Percentiles rank a stretch among this genome's conserved stretches.
These are phyloP conservation scores for Coleophoma cylindrospora DNA, from an alignment of 2,329 filamentous ascomycete genomes.

Conservation along the genomic window DNA sequence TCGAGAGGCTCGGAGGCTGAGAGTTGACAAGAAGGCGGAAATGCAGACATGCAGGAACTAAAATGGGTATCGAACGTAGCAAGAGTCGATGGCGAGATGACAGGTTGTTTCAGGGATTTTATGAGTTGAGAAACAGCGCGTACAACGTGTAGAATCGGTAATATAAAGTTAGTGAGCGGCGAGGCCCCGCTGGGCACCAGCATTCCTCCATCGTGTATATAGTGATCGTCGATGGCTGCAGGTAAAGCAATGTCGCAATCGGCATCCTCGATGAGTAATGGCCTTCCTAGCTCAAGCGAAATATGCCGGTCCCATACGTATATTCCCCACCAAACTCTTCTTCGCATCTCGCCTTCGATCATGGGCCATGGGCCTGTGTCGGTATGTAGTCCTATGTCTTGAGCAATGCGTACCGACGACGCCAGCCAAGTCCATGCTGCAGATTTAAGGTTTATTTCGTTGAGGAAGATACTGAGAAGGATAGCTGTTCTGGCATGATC, in stretches of 20 bases:
- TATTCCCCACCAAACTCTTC: slow-evolving; percentile 88
- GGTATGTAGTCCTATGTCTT: slow-evolving; percentile 76
- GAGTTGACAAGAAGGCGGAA: slow-evolving; percentile 70
- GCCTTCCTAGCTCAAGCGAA: slow-evolving; percentile 74
- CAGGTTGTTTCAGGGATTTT: slow-evolving; percentile 62
- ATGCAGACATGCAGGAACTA: slow-evolving; percentile 65
- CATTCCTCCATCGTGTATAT: slow-evolving; percentile 56
- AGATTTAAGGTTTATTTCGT: slow-evolving; percentile 81
- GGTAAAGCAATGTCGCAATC: slow-evolving; percentile 85
- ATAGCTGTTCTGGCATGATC: slow-evolving; percentile 71
- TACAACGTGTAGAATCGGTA: slow-evolving; percentile 77
- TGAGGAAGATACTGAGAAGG: slow-evolving; percentile 72
- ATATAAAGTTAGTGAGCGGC: slow-evolving; percentile 63
- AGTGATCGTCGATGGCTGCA: slow-evolving; percentile 74
- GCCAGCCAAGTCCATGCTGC: slow-evolving; percentile 85
- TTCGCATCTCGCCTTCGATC: slow-evolving; percentile 79
- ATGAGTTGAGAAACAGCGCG: slow-evolving; percentile 71
- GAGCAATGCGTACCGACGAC: slow-evolving; percentile 71
- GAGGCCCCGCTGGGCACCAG: slow-evolving; percentile 44
- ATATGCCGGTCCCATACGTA: slow-evolving; percentile 84
- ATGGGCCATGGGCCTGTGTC: slow-evolving; percentile 69
- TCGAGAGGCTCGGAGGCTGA: slow-evolving; percentile 64
- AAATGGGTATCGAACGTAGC: slow-evolving; percentile 82
- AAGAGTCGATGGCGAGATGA: slow-evolving; percentile 62
- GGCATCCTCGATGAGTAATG: slow-evolving; percentile 76